Evolutionary conservation across 108 stramenopile genomes (phyloP), one percentile per base, ranked within the genome.

Genomic region (Fragilariopsis cylindrus): DNA sequence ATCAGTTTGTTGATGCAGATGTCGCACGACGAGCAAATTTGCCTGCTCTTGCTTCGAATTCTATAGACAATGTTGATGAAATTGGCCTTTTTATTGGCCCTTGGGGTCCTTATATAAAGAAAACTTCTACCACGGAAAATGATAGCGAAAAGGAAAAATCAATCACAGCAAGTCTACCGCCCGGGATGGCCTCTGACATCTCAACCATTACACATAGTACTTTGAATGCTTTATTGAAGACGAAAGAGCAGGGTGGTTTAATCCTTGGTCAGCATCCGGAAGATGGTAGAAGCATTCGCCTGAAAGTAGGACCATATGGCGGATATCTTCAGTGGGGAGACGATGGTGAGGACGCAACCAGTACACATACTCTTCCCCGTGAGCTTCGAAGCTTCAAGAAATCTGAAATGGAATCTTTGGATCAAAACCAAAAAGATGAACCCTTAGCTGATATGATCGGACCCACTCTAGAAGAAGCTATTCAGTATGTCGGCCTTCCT

Each of bases 271-370:
- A 76, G 42, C 83, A 84, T 54, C 82, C 82, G 3, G 63, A 79
- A 1, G 82, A 83, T 57, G 82, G 74, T 11, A 55, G 82, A 48
- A 71, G 49, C n/a, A 76, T 88, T 62, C 69, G 76, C n/a, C 49
- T 88, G 9, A 82, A 81, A 67, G 63, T 83, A 41, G 87, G 87
- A 30, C 65, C 84, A 30, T 87, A 69, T 60, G 87, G 87, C 18
- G 73, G 84, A 2, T 88, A 81, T 69, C 60, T 88, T 41, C 84
- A 85, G 67, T 83, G 80, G 82, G 87, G 87, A 30, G 87, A 85
- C 9, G 82, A 75, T 48, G 84, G 74, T 39, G 86, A 84, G 42
- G 82, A 82, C 16, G 77, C 70, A 16, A 80, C 83, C 0, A 74
- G 82, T 16, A 88, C 81, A 40, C 87, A 88, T 30, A 80, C 82